Base-by-base conservation (phyloP, 225 moss, liverwort and hornwort species). In the Physcomitrium patens region DNA sequence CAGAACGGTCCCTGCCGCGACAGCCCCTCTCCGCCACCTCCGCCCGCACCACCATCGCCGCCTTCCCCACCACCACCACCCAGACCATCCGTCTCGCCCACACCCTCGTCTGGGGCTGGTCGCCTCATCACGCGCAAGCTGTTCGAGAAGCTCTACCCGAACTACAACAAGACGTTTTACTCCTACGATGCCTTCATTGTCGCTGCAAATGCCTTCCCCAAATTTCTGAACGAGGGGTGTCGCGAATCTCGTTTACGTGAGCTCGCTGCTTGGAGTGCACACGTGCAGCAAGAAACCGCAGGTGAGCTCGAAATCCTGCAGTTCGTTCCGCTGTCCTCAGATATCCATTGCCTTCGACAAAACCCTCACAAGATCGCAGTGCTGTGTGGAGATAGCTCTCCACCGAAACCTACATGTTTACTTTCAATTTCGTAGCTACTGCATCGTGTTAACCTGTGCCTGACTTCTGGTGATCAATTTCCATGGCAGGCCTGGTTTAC, bases 231-330 rank as follows among this genome's bases (percentile, higher is more conserved):
- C 28, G 70, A 80, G 20, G 80, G 80, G 0, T 7, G 24, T 19
- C 0, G 20, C 8, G 49, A 42, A 4, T 43, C 60, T 3, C 76
- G 57, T 24, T 65, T 79, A 49, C 83, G 91, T 67, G 96, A 96
- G 69, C 84, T 96, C 49, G 96, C 96, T 3, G 93, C 96, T 13
- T 93, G 91, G 69, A 90, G 91, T 68, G 96, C 93, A 50, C 96
- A 96, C 20, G 82, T 91, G 17, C 91, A 93, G 50, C 96, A 96
- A 62, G 96, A 96, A 72, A 93, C 91, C 6, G 85, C 72, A 74
- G 95, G 95, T 93, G 41, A 7, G 46, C 49, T 56, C 13, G 12
- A 1, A 3, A 8, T 55, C 2, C 20, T 53, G 6, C 52, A 52
- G 7, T 7, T 55, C 55, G 10, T 9, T 55, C 60, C 15, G 8